phyloP scores from a whole-genome alignment of 208 protist genomes.

The Wallacemonas sp. region DNA sequence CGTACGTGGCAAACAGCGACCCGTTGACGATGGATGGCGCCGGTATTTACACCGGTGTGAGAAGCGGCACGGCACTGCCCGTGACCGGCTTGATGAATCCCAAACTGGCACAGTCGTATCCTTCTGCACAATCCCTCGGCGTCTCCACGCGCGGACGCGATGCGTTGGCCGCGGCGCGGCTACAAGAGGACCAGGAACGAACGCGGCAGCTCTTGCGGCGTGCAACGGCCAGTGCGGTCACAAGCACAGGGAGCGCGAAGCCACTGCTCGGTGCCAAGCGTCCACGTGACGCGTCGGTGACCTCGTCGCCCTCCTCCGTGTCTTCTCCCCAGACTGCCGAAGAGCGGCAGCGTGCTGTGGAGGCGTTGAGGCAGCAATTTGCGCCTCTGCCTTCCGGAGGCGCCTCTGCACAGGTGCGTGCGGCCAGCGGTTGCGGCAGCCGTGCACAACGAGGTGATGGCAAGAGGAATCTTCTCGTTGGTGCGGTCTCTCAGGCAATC shows the following conservation, averaged over 20 bases:
- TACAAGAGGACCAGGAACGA: conserved; percentile 34
- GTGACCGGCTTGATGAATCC: conserved; percentile 21
- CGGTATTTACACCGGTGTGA: conserved; percentile 59
- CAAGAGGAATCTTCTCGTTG: conserved; percentile 6
- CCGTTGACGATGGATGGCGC: conserved; percentile 11
- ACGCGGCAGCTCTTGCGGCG: conserved; percentile 38
- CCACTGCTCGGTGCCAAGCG: neutral
- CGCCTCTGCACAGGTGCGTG: conserved; percentile 29
- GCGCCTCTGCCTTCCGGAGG: conserved; percentile 25
- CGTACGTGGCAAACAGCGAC: conserved; percentile 22
- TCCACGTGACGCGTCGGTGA: conserved; percentile 1
- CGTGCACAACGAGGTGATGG: conserved; percentile 4
- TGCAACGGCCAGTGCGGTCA: conserved; percentile 12
- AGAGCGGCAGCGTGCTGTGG: conserved; percentile 14
- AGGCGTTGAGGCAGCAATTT: conserved; percentile 29
- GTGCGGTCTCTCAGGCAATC: conserved; percentile 1
- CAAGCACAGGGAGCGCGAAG: conserved; percentile 12
- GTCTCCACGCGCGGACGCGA: conserved; percentile 54
- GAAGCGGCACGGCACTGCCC: conserved; percentile 32
- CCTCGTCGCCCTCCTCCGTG: too few relatives aligned
- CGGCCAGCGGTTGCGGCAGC: too few relatives aligned
- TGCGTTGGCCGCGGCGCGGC: conserved; percentile 48
- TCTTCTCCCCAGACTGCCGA: too few relatives aligned
- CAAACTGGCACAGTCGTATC: conserved; percentile 22
- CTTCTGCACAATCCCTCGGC: conserved; percentile 36